phyloP scores from a whole-genome alignment of 1,284 basidiomycete species.

The Phellinidium pouzarii region DNA sequence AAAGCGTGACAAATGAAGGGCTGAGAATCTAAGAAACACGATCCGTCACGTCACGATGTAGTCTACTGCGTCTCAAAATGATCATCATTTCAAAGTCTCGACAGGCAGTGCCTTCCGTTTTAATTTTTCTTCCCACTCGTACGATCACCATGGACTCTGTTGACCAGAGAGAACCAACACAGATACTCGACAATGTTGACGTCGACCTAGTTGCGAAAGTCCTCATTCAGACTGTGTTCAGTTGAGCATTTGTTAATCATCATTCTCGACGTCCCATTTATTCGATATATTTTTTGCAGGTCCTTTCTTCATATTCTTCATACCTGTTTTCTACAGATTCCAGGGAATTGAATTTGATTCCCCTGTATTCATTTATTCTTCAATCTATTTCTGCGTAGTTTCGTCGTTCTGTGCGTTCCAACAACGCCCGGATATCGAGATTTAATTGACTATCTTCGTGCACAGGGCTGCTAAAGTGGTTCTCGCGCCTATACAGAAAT shows the following conservation, averaged over 20 bases:
- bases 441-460: constrained; percentile 5
- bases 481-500: constrained; percentile 67
- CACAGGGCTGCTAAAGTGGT: constrained; percentile 63
- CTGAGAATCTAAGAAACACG: not conserved
- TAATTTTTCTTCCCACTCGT: not conserved
- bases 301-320: constrained; percentile 73
- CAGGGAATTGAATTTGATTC: constrained; percentile 52
- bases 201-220: constrained; percentile 73
- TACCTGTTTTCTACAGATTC: constrained; percentile 70
- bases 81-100: not conserved
- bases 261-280: constrained; percentile 12
- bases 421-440: constrained; percentile 1
- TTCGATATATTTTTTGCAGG: constrained; percentile 36
- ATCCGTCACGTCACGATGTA: not conserved
- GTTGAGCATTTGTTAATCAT: constrained; percentile 35
- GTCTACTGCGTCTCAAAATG: not conserved
- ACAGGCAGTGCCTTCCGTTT: constrained; percentile 10
- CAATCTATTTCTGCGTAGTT: constrained; percentile 48
- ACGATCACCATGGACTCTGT: constrained; percentile 12
- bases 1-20: not conserved
- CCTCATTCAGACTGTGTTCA: constrained; percentile 68
- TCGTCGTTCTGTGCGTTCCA: constrained; percentile 57
- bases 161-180: constrained; percentile 12
- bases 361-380: constrained; percentile 42
- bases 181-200: constrained; percentile 34